A percentile compares a stretch with the other conserved stretches of the same genome.
Conservation (phyloP, 1,139 yeast species). For the Geotrichum citri-aurantii region DNA sequence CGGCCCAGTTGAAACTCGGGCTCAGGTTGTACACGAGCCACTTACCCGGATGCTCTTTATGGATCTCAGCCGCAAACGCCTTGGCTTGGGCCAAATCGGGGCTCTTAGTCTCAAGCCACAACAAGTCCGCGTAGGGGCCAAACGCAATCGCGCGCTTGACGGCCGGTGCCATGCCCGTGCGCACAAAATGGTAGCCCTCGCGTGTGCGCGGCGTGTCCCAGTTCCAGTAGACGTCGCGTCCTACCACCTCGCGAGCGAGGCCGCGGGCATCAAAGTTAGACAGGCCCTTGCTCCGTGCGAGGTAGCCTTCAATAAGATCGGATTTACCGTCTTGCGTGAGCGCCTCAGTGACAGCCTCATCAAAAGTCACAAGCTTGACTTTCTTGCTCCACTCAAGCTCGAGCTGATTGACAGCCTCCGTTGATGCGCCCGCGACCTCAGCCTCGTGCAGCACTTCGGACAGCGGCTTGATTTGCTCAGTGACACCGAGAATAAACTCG, state of each 20-base stretch:
- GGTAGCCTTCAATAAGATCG: conserved; percentile 33
- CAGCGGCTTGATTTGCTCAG: conserved; percentile 41
- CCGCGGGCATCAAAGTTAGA: conserved; percentile 36
- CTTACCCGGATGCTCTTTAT: conserved; percentile 45
- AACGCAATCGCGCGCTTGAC: conserved; percentile 47
- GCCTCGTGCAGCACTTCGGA: conserved; percentile 45
- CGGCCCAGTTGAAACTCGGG: conserved; percentile 56
- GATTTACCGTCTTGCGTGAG: conserved; percentile 34
- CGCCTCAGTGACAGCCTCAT: conserved; percentile 42
- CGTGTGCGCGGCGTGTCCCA: conserved; percentile 57
- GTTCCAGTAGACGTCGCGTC: conserved; percentile 41
- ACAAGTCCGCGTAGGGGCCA: conserved; percentile 52
- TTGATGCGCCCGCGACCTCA: conserved; percentile 38
- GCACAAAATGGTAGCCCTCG: conserved; percentile 50
- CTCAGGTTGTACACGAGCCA: conserved; percentile 54
- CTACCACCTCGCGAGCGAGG: conserved; percentile 33
- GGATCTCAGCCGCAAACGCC: conserved; percentile 45
- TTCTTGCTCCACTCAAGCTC: conserved; percentile 45
- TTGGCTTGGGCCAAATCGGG: conserved; percentile 50
- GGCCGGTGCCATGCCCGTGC: conserved; percentile 49
- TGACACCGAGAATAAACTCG: conserved; percentile 47
- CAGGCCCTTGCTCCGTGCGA: conserved; percentile 29
- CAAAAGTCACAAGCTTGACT: conserved; percentile 44
- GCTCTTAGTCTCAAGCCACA: conserved; percentile 56
- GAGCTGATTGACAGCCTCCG: conserved; percentile 35